Evolutionary conservation across 495 filamentous ascomycete species (phyloP).

Genomic region (Barbatosphaeria neglecta): DNA sequence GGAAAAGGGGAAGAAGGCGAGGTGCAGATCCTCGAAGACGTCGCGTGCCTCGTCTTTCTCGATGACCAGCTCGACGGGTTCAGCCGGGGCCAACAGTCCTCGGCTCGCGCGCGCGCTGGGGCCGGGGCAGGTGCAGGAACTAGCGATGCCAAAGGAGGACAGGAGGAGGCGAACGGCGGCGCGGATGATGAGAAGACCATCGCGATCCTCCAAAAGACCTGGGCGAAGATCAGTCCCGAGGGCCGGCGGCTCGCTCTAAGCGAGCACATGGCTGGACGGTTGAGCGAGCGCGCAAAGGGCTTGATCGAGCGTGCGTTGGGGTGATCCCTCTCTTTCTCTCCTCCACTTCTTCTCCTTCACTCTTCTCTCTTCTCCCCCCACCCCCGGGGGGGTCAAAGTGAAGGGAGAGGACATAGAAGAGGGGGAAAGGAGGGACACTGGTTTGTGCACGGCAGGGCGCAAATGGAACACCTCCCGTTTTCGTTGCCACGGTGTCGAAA

Average conservation of each 20-base stretch:
- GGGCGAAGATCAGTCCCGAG: constrained; percentile 64
- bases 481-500: no score
- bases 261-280: constrained; percentile 29
- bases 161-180: constrained; percentile 39
- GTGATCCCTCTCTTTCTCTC: no score
- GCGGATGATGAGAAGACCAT: constrained; percentile 65
- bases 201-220: constrained; percentile 65
- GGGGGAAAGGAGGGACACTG: no score
- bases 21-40: constrained; percentile 66
- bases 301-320: constrained; percentile 56
- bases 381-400: no score
- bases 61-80: constrained; percentile 76
- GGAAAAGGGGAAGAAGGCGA: constrained; percentile 37
- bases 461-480: no score
- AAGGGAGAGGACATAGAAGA: no score
- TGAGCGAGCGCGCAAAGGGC: constrained; percentile 45
- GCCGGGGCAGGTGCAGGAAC: no score
- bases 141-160: no score
- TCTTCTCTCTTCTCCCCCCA: no score
- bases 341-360: no score
- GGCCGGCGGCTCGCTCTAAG: constrained; percentile 56
- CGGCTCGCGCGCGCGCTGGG: neutral
- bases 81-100: neutral
- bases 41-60: constrained; percentile 75
- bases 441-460: no score